These are phyloP conservation scores for Apiospora arundinis DNA, from an alignment of 2,329 filamentous ascomycete species.

Conservation along the genomic window DNA sequence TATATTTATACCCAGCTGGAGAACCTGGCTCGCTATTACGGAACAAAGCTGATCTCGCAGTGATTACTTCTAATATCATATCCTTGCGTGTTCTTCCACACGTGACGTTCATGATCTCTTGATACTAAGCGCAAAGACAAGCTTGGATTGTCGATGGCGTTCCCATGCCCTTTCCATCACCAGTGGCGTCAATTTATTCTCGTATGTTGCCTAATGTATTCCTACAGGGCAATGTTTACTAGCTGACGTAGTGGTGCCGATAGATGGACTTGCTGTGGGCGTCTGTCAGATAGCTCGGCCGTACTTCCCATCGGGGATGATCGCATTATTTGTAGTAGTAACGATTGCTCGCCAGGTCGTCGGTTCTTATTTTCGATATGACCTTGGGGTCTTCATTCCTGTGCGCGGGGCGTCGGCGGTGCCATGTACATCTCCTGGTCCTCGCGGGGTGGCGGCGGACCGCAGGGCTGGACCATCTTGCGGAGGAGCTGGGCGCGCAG, in stretches of 20 bases:
- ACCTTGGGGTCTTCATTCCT: neutral
- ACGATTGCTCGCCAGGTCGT: neutral
- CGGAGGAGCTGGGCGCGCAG: constrained; percentile 82
- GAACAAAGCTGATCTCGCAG: neutral
- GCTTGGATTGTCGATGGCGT: neutral
- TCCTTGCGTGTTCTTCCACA: neutral
- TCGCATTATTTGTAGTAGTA: neutral
- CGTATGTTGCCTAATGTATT: neutral
- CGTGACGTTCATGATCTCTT: neutral
- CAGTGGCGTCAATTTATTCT: neutral
- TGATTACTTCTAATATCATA: neutral
- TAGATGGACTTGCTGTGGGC: neutral
- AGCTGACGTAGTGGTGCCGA: neutral
- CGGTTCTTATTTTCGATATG: neutral
- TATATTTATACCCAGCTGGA: constrained; percentile 12
- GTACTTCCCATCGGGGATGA: neutral
- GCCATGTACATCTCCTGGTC: constrained; percentile 45
- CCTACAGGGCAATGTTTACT: neutral
- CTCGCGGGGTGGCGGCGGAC: constrained; percentile 63
- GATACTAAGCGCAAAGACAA: neutral
- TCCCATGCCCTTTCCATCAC: neutral
- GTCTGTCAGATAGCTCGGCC: too few relatives aligned
- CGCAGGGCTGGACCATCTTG: constrained; percentile 71
- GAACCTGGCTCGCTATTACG: neutral
- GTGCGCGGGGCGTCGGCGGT: neutral